A percentile compares a stretch with the other conserved stretches of the same genome.
phyloP scores from a whole-genome alignment of 2,329 filamentous ascomycete species.

The Didymella pinodella region DNA sequence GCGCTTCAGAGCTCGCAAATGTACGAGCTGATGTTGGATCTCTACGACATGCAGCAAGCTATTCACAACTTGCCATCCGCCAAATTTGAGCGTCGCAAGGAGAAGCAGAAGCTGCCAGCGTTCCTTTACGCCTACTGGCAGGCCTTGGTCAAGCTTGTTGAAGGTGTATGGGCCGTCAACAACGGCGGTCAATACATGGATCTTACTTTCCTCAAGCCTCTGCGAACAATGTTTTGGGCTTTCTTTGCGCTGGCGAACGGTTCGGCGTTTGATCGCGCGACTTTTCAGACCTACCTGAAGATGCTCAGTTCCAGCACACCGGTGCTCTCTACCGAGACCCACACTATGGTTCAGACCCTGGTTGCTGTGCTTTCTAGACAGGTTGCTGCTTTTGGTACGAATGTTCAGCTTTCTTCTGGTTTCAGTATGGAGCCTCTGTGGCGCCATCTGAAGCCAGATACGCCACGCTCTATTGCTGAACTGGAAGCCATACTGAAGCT shows the following conservation, averaged over 20 bases:
- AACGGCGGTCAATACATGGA: constrained; percentile 23
- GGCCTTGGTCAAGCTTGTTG: constrained; percentile 28
- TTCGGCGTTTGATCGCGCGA: constrained; percentile 59
- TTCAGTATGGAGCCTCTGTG: constrained; percentile 82
- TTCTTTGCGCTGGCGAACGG: constrained; percentile 55
- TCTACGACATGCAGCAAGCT: constrained; percentile 43
- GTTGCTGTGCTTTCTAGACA: constrained; percentile 36
- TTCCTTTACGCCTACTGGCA: constrained; percentile 42
- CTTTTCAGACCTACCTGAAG: constrained; percentile 63
- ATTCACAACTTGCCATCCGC: constrained; percentile 38
- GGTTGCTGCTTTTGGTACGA: constrained; percentile 65
- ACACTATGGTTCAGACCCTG: constrained; percentile 38
- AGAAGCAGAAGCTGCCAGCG: constrained; percentile 45
- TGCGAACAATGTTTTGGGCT: constrained; percentile 58
- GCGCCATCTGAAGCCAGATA: constrained; percentile 72
- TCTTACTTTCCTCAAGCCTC: constrained; percentile 32
- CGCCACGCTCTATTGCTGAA: constrained; percentile 52
- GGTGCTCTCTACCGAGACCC: constrained; percentile 8
- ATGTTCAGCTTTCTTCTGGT: constrained; percentile 77
- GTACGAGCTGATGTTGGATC: constrained; percentile 42
- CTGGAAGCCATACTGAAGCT: constrained; percentile 53
- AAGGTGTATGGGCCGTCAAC: constrained; percentile 23
- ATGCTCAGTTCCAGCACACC: constrained; percentile 38
- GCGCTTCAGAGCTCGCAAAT: constrained; percentile 33
- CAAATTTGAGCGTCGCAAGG: constrained; percentile 47